Base-by-base conservation (phyloP, 2,329 filamentous ascomycete genomes). In the Didymella exigua region DNA sequence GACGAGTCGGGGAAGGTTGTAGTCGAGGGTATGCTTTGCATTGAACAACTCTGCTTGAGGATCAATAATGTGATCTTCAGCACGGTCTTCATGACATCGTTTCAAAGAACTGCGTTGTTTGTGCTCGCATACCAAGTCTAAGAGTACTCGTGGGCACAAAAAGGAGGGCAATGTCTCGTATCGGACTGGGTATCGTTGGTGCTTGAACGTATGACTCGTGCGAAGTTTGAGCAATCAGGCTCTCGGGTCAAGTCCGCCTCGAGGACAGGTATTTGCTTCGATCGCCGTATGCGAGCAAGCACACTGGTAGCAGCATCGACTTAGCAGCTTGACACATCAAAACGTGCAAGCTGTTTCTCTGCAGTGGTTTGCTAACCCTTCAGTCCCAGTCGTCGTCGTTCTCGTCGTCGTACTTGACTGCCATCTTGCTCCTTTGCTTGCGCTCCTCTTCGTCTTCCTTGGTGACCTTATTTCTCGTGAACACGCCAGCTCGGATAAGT, bases 311-410 rank as follows among this genome's bases (percentile, higher is more conserved):
- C 5, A 13, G 26, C 4, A 18, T 36, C n/a, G 21, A 16, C 27
- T 41, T 9, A 21, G 9, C 10, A 16, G 29, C 13, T 47, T n/a
- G 23, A 33, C 42, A 31, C 8, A 14, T 33, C 13, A n/a, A 9
- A 5, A 10, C 21, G 13, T 27, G 7, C 38, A 36, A 14, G 13
- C 18, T 13, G 18, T 10, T 14, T 19, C 16, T 49, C 18, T 41
- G 16, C 29, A 5, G 14, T 26, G 18, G 13, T 30, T 8, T 2
- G 9, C 29, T 24, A 2, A 14, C 10, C 21, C 38, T 31, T 76
- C 70, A 79, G 52, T 78, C 81, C 81, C 81, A 84, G 54, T 84
- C 81, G 60, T 82, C 79, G 27, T 81, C 79, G 55, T 80, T 77
- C 30, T 78, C 75, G 29, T 79, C 77, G 42, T 78, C 70, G 62